phyloP scores from a whole-genome alignment of 2,329 filamentous ascomycete genomes.

The Calonectria pteridis region DNA sequence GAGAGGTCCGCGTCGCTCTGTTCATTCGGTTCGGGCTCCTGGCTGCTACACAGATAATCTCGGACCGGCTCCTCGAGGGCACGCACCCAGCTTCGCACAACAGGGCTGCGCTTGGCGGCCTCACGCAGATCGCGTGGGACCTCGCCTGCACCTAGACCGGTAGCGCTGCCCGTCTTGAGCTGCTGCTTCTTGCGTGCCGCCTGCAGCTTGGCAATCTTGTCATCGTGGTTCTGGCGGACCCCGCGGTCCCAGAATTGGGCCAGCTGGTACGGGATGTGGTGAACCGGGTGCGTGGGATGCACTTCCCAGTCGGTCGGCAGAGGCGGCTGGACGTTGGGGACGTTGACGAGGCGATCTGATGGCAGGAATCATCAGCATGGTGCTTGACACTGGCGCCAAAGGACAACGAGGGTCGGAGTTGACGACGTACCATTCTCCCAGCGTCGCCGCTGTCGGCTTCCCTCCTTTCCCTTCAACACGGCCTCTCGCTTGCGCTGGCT shows the following conservation, averaged over 20 bases:
- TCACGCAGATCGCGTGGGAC: slow-evolving; percentile 86
- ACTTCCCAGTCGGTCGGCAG: slow-evolving; percentile 86
- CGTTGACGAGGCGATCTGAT: slow-evolving; percentile 84
- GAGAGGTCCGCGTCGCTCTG: slow-evolving; percentile 26
- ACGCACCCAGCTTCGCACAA: slow-evolving; percentile 83
- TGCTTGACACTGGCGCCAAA: neutral
- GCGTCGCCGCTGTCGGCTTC: slow-evolving; percentile 84
- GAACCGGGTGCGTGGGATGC: slow-evolving; percentile 82
- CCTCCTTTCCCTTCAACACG: slow-evolving; percentile 90
- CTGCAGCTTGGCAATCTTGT: slow-evolving; percentile 56
- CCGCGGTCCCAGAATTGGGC: slow-evolving; percentile 84
- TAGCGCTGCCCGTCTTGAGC: slow-evolving; percentile 55
- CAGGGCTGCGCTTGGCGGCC: slow-evolving; percentile 83
- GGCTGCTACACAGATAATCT: slow-evolving; percentile 76
- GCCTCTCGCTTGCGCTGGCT: slow-evolving; percentile 75
- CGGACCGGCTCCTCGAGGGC: slow-evolving; percentile 88
- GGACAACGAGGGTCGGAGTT: neutral
- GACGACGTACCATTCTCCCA: slow-evolving; percentile 88
- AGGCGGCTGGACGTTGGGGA: slow-evolving; percentile 88
- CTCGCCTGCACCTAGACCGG: slow-evolving; percentile 61
- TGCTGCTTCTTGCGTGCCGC: slow-evolving; percentile 61
- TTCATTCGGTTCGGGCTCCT: slow-evolving; percentile 37
- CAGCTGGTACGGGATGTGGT: slow-evolving; percentile 87
- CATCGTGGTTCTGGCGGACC: slow-evolving; percentile 63
- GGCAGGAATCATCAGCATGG: slow-evolving; percentile 32